Conservation (phyloP, 2,329 filamentous ascomycete species). For the Xylaria polymorpha region DNA sequence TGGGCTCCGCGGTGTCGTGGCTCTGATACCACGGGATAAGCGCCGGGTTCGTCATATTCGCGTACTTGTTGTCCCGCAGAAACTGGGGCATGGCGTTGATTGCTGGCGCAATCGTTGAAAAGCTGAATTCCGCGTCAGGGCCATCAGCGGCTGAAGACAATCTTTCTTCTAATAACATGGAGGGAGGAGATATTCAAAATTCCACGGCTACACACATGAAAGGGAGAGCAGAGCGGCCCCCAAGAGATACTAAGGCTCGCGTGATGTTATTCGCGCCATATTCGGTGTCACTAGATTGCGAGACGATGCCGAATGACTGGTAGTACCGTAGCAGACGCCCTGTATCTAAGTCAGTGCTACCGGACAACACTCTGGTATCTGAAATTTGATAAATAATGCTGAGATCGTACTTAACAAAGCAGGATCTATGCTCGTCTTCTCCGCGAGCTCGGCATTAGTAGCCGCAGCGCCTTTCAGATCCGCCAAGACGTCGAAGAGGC, state of each 20-base stretch:
- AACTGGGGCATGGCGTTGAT: slow-evolving; percentile 39
- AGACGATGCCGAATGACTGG: slow-evolving; percentile 42
- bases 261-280: slow-evolving; percentile 43
- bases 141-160: too few species aligned
- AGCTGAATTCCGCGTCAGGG: slow-evolving; percentile 22
- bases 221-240: slow-evolving; percentile 32
- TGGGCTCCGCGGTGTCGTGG: slow-evolving; percentile 27
- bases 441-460: slow-evolving; percentile 26
- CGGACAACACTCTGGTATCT: not conserved
- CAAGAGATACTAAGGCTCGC: slow-evolving; percentile 31
- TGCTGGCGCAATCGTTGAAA: slow-evolving; percentile 29
- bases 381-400: not conserved
- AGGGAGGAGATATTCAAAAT: too few species aligned
- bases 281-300: slow-evolving; percentile 34
- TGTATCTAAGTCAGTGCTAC: slow-evolving; percentile 3
- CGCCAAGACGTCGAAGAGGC: slow-evolving; percentile 32
- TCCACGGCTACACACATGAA: slow-evolving; percentile 35
- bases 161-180: not conserved
- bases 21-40: slow-evolving; percentile 36
- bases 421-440: slow-evolving; percentile 36
- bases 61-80: slow-evolving; percentile 37
- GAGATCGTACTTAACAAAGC: slow-evolving; percentile 38
- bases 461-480: slow-evolving; percentile 12
- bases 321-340: slow-evolving; percentile 44
- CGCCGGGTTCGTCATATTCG: slow-evolving; percentile 30